phyloP scores from a whole-genome alignment of 768 basidiomycete species.

The Lactarius sanguifluus region DNA sequence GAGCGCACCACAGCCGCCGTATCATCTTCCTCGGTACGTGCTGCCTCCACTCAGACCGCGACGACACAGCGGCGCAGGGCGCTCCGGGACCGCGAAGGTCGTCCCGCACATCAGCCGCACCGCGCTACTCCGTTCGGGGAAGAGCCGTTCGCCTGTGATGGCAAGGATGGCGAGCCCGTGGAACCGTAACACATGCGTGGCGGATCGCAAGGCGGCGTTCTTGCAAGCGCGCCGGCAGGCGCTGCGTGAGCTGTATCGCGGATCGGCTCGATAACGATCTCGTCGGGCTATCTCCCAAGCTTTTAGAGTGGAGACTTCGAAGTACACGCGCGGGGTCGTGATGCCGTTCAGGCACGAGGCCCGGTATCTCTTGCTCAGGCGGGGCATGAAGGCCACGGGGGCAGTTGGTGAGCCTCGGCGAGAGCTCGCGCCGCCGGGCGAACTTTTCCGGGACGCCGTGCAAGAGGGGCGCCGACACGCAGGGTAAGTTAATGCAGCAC shows the following conservation, averaged over 20 bases:
- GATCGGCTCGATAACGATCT: slow-evolving; percentile 70
- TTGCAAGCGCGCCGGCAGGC: slow-evolving; percentile 65
- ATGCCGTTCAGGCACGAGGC: slow-evolving; percentile 59
- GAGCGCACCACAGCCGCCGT: too few species aligned
- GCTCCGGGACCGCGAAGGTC: too few species aligned
- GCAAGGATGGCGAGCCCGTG: too few species aligned
- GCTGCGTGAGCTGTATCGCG: slow-evolving; percentile 86
- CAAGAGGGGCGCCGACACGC: slow-evolving; percentile 64
- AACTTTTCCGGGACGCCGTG: slow-evolving; percentile 41
- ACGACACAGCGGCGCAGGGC: too few species aligned
- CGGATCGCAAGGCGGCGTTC: slow-evolving; percentile 59
- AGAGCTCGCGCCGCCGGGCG: slow-evolving; percentile 55
- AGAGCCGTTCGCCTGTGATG: too few species aligned
- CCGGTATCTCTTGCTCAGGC: slow-evolving; percentile 72
- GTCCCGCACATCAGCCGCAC: too few species aligned
- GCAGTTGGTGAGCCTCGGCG: slow-evolving; percentile 54
- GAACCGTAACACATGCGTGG: slow-evolving; percentile 67
- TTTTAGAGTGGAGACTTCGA: slow-evolving; percentile 56
- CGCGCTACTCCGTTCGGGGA: too few species aligned
- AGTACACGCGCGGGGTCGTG: slow-evolving; percentile 82
- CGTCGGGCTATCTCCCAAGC: slow-evolving; percentile 39
- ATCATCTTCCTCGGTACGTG: too few species aligned
- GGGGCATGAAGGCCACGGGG: slow-evolving; percentile 62
- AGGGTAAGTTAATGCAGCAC: slow-evolving; percentile 71
- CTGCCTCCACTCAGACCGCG: too few species aligned